Conservation (phyloP, 2,329 filamentous ascomycete species). For the Neonectria ditissima region DNA sequence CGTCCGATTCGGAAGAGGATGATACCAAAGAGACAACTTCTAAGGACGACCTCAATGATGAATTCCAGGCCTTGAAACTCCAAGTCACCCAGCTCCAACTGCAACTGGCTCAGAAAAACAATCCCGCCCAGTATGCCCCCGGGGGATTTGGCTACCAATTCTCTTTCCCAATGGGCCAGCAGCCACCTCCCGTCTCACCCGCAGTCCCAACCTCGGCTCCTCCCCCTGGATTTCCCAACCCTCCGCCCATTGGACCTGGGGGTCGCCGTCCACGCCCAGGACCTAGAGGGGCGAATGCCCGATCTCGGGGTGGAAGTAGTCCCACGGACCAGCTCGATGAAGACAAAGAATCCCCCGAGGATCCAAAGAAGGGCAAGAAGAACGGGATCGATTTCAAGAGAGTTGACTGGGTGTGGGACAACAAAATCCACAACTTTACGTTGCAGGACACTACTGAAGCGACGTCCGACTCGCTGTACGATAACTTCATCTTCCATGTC, state of each 20-base stretch:
- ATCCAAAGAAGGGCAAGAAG: constrained; percentile 30
- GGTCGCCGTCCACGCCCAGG: constrained; percentile 3
- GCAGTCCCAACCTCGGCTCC: not conserved
- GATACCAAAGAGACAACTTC: constrained; percentile 13
- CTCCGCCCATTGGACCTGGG: not conserved
- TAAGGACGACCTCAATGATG: constrained; percentile 40
- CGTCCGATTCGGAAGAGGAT: constrained; percentile 32
- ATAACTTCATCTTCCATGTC: constrained; percentile 86
- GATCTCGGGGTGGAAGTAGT: not conserved
- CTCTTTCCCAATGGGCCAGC: not conserved
- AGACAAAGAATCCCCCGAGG: constrained; percentile 7
- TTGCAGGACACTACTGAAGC: constrained; percentile 66
- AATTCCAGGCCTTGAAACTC: constrained; percentile 47
- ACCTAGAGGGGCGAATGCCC: not conserved
- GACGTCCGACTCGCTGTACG: constrained; percentile 67
- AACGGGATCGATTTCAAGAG: constrained; percentile 58
- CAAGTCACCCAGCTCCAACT: constrained; percentile 44
- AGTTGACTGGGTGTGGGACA: constrained; percentile 68
- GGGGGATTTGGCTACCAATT: constrained; percentile 13
- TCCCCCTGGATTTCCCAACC: constrained; percentile 1
- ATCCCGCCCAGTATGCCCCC: constrained; percentile 4
- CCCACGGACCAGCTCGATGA: constrained; percentile 17
- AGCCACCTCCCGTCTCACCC: constrained; percentile 1
- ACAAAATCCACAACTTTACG: constrained; percentile 61
- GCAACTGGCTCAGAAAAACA: constrained; percentile 30